phyloP scores from a whole-genome alignment of 345 rosid genomes.

The Acer yangbiense region DNA sequence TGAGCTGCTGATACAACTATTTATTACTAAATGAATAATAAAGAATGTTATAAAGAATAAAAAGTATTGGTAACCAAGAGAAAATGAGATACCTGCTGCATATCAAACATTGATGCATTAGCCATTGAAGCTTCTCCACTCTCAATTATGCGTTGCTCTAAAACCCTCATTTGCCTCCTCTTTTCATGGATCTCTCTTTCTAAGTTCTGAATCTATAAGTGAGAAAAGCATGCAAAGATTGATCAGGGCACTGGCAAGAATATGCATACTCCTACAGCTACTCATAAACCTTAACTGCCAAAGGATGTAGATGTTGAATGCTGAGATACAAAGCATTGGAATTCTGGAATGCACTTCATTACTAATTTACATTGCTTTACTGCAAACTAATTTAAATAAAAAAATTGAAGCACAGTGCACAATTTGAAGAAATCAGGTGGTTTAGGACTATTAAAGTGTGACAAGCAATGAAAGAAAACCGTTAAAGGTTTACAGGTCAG shows the following conservation, averaged over 20 bases:
- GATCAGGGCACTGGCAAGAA: conserved; percentile 5
- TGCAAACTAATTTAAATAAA: background rate
- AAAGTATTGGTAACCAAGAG: background rate
- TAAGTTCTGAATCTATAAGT: conserved; percentile 69
- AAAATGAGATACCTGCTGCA: conserved; percentile 84
- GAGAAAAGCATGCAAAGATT: conserved; percentile 23
- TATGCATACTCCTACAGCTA: background rate
- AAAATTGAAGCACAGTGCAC: background rate
- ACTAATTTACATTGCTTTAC: background rate
- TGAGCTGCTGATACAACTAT: conserved; percentile 12
- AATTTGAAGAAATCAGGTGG: background rate
- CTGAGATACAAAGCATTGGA: conserved; percentile 11
- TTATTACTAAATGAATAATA: background rate
- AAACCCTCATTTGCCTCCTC: conserved; percentile 79
- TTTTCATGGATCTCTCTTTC: conserved; percentile 91
- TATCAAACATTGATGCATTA: conserved; percentile 86
- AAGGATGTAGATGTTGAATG: conserved; percentile 1
- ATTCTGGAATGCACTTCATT: background rate
- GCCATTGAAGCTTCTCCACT: conserved; percentile 93
- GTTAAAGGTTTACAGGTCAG: background rate
- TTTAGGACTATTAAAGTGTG: background rate
- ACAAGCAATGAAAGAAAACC: conserved; percentile 5
- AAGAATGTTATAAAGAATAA: background rate
- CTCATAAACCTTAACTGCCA: background rate
- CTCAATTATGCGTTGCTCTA: conserved; percentile 88